Base-by-base conservation (phyloP, 306 rosid species). In the Arachis stenosperma region DNA sequence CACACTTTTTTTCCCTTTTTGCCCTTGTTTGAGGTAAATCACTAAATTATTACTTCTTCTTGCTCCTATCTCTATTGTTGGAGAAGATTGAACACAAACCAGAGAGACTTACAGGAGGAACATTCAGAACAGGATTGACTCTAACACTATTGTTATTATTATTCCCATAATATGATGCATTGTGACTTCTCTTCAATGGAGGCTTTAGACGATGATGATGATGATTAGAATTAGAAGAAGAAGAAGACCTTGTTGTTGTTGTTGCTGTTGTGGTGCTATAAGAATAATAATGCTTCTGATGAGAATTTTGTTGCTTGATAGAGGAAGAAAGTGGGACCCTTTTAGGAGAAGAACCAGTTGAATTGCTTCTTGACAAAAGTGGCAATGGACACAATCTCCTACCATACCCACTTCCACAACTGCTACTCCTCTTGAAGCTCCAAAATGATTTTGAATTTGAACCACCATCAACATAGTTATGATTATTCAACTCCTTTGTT, bases 391-490 rank as follows among this genome's bases (percentile, higher is more conserved):
- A 92, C 17, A 92, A 80, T 50, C 90, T 90, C 12, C 88, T 78
- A 12, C 89, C 92, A 59, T 92, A 90, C 41, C 95, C 98, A 79
- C 84, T 85, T 0, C 98, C 98, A 79, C 97, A 90, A 50, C 98
- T 92, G 42, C 95, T 92, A 59, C 98, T 92, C 70, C 98, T 79
- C 81, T 86, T 90, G 73, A 92, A 92, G 13, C 95, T 41, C 98
- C 98, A 92, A 63, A 90, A 92, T 0, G 95, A 92, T 70, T 81
- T 86, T 1, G 89, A 86, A 53, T 68, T 78, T 0, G 84, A 82
- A 82, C 82, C 83, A 75, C 76, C 84, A 12, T 83, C 88, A 7
- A 74, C 86, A 13, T 85, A 90, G 27, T 17, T 17, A 17, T 17
- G 22, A 62, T 67, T 70, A 54, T 48, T 81, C 54, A 37, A 63